Evolutionary conservation across 768 basidiomycete genomes (phyloP), one percentile per base, ranked within the genome.

Genomic region (Collybia nuda): DNA sequence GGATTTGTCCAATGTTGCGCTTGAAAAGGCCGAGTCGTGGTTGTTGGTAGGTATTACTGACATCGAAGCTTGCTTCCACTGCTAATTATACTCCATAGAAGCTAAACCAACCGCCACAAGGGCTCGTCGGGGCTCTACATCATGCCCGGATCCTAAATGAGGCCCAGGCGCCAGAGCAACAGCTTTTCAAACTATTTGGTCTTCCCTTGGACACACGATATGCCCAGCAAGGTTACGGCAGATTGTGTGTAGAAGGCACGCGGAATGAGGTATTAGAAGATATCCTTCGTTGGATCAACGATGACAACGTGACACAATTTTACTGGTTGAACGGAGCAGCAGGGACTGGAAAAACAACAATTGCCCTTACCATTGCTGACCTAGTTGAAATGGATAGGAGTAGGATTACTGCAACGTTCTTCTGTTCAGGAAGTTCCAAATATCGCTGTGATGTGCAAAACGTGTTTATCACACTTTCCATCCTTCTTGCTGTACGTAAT

Each of bases 261-360:
- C 44, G 55, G 40, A 56, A 56, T 21, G 51, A 47, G 26, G 51
- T 56, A 9, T 32, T 56, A 26, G 55, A 56, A 44, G 51, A 44
- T 15, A 32, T 56, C 29, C 40, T 56, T 17, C 40, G 32, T 15
- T 56, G 55, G 55, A 40, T 29, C n/a, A 56, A 56, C 26, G 51
- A 53, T 29, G 28, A 41, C 28, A 45, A 41, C 23, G 36, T 44
- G 3, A 47, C 38, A 11, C 55, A 53, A 21, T 23, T 62, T 11
- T 60, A 55, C 45, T 61, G 59, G 56, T 50, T 62, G 9, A 56
- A 60, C 29, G 59, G 61, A n/a, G 57, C 51, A 35, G 61, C 56
- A 1, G 61, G 61, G 2, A 59, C 52, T 17, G 61, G 61, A 29
- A 62, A 62, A 46, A 58, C 61, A 2, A 54, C 56, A 6, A 56